Conservation (phyloP, 2,329 filamentous ascomycete species). For the Bisporella sp. region DNA sequence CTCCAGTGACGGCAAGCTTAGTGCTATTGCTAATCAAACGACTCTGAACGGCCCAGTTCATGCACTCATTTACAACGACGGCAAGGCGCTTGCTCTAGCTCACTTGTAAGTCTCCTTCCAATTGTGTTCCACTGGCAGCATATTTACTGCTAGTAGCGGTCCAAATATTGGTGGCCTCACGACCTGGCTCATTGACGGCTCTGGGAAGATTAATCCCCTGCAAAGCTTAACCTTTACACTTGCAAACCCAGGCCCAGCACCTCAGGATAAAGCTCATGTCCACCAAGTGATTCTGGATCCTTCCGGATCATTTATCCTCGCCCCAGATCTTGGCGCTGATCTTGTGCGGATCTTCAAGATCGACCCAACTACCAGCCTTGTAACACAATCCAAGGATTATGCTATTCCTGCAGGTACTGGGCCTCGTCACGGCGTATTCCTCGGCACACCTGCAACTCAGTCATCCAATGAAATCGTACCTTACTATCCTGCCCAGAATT, state of each 20-base stretch:
- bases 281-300: slow-evolving; percentile 47
- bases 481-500: too few species aligned
- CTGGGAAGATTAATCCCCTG: slow-evolving; percentile 13
- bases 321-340: slow-evolving; percentile 48
- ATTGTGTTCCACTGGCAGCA: slow-evolving; percentile 22
- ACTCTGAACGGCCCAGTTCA: slow-evolving; percentile 31
- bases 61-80: slow-evolving; percentile 35
- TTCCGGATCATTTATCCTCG: slow-evolving; percentile 39
- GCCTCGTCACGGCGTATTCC: slow-evolving; percentile 47
- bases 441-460: slow-evolving; percentile 17
- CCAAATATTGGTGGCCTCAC: slow-evolving; percentile 10
- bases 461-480: too few species aligned
- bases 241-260: slow-evolving; percentile 27
- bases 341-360: slow-evolving; percentile 40
- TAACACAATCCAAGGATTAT: slow-evolving; percentile 32
- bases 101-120: slow-evolving; percentile 28
- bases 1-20: slow-evolving; percentile 32
- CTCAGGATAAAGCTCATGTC: slow-evolving; percentile 41
- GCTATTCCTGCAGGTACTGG: slow-evolving; percentile 35
- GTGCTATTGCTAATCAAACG: slow-evolving; percentile 30
- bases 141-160: slow-evolving; percentile 10
- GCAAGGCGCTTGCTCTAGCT: slow-evolving; percentile 28
- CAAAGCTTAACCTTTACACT: slow-evolving; percentile 37
- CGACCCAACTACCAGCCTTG: slow-evolving; percentile 26
- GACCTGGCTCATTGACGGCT: slow-evolving; percentile 31